Evolutionary conservation across 768 basidiomycete genomes (phyloP).

Genomic region (Pilatotrama ljubarskyi): DNA sequence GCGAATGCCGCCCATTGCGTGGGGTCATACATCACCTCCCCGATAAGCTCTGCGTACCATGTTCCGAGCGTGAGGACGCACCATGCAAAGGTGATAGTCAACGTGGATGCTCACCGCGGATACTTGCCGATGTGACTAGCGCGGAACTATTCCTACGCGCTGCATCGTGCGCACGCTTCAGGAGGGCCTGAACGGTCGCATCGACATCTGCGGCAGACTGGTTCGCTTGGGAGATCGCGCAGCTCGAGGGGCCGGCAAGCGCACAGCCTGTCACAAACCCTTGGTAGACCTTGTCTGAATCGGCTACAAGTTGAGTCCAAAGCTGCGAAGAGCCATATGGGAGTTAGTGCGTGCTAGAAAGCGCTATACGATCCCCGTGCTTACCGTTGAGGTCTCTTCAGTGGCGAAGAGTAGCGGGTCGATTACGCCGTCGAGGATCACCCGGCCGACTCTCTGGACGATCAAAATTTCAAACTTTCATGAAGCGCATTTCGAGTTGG

Average conservation of each 20-base stretch:
- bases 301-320: background rate
- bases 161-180: slow-evolving; percentile 9
- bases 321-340: background rate
- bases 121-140: slow-evolving; percentile 1
- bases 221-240: background rate
- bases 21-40: background rate
- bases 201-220: slow-evolving; percentile 6
- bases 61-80: background rate
- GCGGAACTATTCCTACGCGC: slow-evolving; percentile 2
- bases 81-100: too few species aligned
- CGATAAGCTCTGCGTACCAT: too few species aligned
- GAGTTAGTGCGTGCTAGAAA: too few species aligned
- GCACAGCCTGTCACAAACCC: slow-evolving; percentile 17
- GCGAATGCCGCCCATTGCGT: slow-evolving; percentile 2
- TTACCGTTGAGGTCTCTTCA: background rate
- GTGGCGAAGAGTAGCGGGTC: slow-evolving; percentile 1
- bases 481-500: background rate
- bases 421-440: slow-evolving; percentile 13
- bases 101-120: slow-evolving; percentile 2
- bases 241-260: slow-evolving; percentile 9
- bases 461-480: too few species aligned
- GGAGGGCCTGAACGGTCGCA: background rate
- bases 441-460: slow-evolving; percentile 10
- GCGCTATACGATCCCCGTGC: background rate
- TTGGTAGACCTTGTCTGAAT: slow-evolving; percentile 6